Evolutionary conservation across 2,329 filamentous ascomycete species (phyloP).

Genomic region (Claviceps sp.): DNA sequence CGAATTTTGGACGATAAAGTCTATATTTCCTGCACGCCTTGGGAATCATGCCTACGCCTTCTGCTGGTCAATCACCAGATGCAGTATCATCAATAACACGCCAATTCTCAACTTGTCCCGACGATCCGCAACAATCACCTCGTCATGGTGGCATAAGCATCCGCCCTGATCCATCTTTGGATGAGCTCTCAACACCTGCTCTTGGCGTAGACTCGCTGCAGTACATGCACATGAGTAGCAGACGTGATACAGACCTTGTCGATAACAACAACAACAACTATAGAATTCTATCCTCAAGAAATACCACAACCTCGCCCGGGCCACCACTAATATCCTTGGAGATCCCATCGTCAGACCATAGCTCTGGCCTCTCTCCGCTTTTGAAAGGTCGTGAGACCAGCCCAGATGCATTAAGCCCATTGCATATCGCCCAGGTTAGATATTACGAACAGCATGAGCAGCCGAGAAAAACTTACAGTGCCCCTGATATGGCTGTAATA

Average conservation of each 20-base stretch:
- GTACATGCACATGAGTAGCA: background rate
- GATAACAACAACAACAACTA: constrained; percentile 13
- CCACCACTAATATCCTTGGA: constrained; percentile 22
- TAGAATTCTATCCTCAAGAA: constrained; percentile 21
- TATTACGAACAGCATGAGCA: constrained; percentile 1
- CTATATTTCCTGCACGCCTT: background rate
- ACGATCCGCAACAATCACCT: constrained; percentile 21
- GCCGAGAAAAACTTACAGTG: constrained; percentile 14
- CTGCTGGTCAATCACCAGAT: constrained; percentile 26
- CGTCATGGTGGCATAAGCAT: constrained; percentile 12
- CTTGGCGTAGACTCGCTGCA: constrained; percentile 6
- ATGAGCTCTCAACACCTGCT: constrained; percentile 11
- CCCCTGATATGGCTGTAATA: constrained; percentile 11
- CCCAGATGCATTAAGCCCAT: constrained; percentile 5
- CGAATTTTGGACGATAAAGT: background rate
- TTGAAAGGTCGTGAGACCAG: constrained; percentile 19
- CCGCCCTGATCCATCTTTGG: constrained; percentile 10
- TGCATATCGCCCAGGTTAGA: background rate
- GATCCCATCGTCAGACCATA: constrained; percentile 20
- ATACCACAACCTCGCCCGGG: constrained; percentile 30
- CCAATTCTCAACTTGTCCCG: constrained; percentile 30
- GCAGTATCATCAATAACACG: constrained; percentile 21
- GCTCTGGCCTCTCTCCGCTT: constrained; percentile 13
- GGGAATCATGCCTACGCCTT: constrained; percentile 31
- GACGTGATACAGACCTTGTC: background rate